These are phyloP conservation scores for Coleophoma cylindrospora DNA, from an alignment of 2,329 filamentous ascomycete species.

Conservation along the genomic window DNA sequence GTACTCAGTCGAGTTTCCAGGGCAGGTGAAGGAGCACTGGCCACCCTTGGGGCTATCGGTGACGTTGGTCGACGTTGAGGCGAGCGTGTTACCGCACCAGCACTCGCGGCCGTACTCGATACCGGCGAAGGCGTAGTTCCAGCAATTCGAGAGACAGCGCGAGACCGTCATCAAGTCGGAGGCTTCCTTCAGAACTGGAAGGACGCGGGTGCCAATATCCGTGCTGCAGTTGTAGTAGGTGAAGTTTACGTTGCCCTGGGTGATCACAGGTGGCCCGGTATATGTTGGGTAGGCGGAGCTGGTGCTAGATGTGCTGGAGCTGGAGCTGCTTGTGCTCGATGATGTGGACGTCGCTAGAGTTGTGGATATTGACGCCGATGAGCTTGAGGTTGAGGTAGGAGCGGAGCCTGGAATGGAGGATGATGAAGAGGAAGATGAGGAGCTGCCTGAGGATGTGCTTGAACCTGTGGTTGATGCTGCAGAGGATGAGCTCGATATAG, in stretches of 20 bases:
- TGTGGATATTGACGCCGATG: conserved; percentile 1
- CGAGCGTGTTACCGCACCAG: conserved; percentile 30
- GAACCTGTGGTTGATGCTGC: too few relatives aligned
- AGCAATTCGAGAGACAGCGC: conserved; percentile 25
- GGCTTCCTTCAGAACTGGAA: conserved; percentile 13
- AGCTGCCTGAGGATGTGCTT: not conserved
- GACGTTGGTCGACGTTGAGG: conserved; percentile 1
- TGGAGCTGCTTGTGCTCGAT: conserved; percentile 1
- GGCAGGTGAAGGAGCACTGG: conserved; percentile 10
- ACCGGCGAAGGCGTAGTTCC: conserved; percentile 29
- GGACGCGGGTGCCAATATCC: conserved; percentile 17
- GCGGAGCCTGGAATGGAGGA: conserved; percentile 2
- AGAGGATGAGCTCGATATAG: not conserved
- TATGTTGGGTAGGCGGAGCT: conserved; percentile 10
- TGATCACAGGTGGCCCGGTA: conserved; percentile 16
- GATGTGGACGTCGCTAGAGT: conserved; percentile 2
- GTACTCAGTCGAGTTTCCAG: conserved; percentile 23
- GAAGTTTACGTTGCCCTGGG: conserved; percentile 22
- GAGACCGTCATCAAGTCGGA: conserved; percentile 26
- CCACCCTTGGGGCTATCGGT: conserved; percentile 1
- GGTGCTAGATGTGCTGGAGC: conserved; percentile 8
- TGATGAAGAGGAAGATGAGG: conserved; percentile 6
- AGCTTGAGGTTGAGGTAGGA: not conserved
- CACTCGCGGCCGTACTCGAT: conserved; percentile 35
- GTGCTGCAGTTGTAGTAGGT: conserved; percentile 22